These are phyloP conservation scores for Claviceps fusiformis DNA, from an alignment of 2,329 filamentous ascomycete species.

Conservation along the genomic window DNA sequence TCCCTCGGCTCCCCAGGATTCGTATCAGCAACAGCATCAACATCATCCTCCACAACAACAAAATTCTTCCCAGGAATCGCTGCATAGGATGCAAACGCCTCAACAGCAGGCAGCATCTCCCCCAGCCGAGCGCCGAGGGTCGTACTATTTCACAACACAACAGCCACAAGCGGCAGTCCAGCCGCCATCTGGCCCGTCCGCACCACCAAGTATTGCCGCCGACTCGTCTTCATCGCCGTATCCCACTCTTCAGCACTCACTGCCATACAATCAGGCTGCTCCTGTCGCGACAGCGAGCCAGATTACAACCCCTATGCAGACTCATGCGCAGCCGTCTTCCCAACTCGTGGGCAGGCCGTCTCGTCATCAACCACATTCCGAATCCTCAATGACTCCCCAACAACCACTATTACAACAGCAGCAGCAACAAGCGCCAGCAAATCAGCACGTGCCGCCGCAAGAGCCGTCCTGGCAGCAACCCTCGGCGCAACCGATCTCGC, in stretches of 20 bases:
- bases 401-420: constrained; percentile 14
- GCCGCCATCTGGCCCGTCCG: constrained; percentile 22
- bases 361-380: constrained; percentile 16
- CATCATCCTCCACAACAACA: constrained; percentile 14
- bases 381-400: constrained; percentile 15
- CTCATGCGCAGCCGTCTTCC: constrained; percentile 14
- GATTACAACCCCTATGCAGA: constrained; percentile 19
- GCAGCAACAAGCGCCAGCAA: constrained; percentile 10
- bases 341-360: constrained; percentile 7
- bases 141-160: constrained; percentile 42
- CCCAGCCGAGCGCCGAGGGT: constrained; percentile 36
- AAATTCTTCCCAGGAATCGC: constrained; percentile 13
- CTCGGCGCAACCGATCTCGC: constrained; percentile 15
- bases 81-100: constrained; percentile 16
- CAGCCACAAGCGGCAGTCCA: constrained; percentile 13
- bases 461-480: constrained; percentile 20
- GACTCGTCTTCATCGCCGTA: constrained; percentile 38
- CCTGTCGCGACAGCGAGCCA: constrained; percentile 24
- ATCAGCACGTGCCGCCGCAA: constrained; percentile 17
- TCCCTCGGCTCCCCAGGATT: constrained; percentile 23
- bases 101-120: constrained; percentile 17
- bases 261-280: constrained; percentile 30
- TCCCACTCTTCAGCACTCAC: constrained; percentile 32
- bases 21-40: constrained; percentile 14
- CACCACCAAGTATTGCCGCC: constrained; percentile 23